Evolutionary conservation across 2,329 filamentous ascomycete genomes (phyloP).

Genomic region (Chrysoporthe deuterocubensis): DNA sequence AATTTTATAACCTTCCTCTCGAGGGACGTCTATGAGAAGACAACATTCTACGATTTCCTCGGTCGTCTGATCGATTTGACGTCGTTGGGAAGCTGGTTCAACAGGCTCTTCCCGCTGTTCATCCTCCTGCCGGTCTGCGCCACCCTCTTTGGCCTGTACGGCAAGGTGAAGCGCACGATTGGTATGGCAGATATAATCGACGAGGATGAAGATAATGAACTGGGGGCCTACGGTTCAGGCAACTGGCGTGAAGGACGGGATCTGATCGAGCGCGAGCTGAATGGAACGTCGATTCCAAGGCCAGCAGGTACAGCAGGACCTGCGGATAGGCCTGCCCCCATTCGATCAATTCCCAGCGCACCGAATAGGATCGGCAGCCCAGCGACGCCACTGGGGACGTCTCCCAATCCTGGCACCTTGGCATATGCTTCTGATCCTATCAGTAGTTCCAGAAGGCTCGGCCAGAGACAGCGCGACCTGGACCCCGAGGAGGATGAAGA

Average conservation of each 20-base stretch:
- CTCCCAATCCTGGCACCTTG: conserved; percentile 36
- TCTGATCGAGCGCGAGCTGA: conserved; percentile 84
- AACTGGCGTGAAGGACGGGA: conserved; percentile 91
- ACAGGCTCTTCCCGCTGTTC: conserved; percentile 85
- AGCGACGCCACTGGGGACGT: conserved; percentile 50
- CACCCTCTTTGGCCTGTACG: conserved; percentile 88
- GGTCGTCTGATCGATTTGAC: conserved; percentile 84
- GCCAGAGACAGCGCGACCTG: conserved; percentile 34
- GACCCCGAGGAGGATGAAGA: conserved; percentile 48
- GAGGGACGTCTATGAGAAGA: conserved; percentile 71
- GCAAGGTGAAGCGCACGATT: conserved; percentile 73
- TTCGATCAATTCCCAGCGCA: conserved; percentile 52
- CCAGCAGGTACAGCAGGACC: conserved; percentile 31
- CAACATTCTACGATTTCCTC: conserved; percentile 86
- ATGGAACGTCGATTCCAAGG: conserved; percentile 62
- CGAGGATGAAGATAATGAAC: conserved; percentile 70
- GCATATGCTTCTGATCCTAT: conserved; percentile 29
- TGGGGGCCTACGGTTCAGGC: conserved; percentile 71
- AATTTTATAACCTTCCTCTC: conserved; percentile 95
- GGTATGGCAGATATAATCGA: conserved; percentile 82
- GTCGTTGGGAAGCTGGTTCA: conserved; percentile 80
- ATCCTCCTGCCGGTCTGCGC: conserved; percentile 85
- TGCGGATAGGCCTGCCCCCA: conserved; percentile 45
- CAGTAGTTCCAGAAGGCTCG: conserved; percentile 37
- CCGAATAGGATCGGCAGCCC: conserved; percentile 42